phyloP scores from a whole-genome alignment of 75 land plant species.

The Ceratopteris richardii region DNA sequence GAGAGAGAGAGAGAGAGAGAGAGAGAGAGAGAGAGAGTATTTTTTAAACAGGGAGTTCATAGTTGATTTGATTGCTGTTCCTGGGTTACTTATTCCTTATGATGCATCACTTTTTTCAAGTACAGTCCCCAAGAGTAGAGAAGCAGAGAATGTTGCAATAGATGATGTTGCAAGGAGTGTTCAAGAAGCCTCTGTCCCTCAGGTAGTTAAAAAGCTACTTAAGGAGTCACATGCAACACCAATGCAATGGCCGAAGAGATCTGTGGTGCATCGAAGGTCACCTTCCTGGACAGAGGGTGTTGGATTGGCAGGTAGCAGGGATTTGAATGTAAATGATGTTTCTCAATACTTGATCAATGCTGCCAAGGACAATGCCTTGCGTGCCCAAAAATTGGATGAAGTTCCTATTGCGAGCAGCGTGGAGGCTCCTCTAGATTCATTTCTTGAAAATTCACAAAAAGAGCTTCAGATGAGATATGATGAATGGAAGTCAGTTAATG shows the following conservation, averaged over 20 bases:
- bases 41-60: slow-evolving; percentile 56
- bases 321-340: slow-evolving; percentile 73
- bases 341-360: slow-evolving; percentile 91
- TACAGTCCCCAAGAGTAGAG: neutral
- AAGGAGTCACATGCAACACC: neutral
- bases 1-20: too few species aligned
- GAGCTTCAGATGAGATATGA: slow-evolving; percentile 25
- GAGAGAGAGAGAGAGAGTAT: too few species aligned
- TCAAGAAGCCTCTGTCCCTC: too few species aligned
- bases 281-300: slow-evolving; percentile 93
- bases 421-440: slow-evolving; percentile 61
- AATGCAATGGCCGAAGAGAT: neutral
- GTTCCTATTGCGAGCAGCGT: slow-evolving; percentile 81
- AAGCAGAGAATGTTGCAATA: too few species aligned
- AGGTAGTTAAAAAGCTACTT: too few species aligned
- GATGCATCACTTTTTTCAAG: neutral
- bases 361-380: slow-evolving; percentile 79
- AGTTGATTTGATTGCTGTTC: slow-evolving; percentile 82
- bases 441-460: slow-evolving; percentile 53
- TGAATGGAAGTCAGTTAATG: slow-evolving; percentile 21
- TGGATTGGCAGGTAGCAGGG: slow-evolving; percentile 46
- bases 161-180: too few species aligned
- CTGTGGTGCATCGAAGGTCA: slow-evolving; percentile 41
- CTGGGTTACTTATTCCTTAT: slow-evolving; percentile 44
- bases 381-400: slow-evolving; percentile 83